Evolutionary conservation across 768 basidiomycete species (phyloP), one percentile per base, ranked within the genome.

Genomic region (Phanerochaete sordida): DNA sequence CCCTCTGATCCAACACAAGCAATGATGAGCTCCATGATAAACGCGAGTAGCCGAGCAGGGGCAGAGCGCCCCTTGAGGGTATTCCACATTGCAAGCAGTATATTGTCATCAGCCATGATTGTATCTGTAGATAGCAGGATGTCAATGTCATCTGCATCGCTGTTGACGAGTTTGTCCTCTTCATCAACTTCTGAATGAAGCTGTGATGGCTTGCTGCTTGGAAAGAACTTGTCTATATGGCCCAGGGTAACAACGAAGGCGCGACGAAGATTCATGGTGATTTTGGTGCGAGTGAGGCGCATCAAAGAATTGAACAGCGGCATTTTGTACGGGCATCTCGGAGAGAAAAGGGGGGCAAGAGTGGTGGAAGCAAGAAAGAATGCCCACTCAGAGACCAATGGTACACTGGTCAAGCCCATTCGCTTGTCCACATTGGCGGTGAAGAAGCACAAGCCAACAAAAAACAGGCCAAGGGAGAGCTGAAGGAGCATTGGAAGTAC

Each of bases 321-420:
- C 7, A 30, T 54, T 27, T 60, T 60, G 58, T 54, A 60, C 6
- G 58, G 51, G 33, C 58, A 60, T 30, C 58, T 35, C 5, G 58
- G 39, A 8, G 50, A 46, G 15, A 60, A 47, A 2, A 35, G n/a
- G 4, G 58, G 58, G 13, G 58, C 58, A 13, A 54, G n/a, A 12
- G 58, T 35, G 7, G 39, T 46, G 3, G 39, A 9, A 24, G 44
- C 16, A 15, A 56, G 44, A 39, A 56, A 46, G 13, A 44, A 28
- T 2, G 54, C 54, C 54, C 54, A 56, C 3, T 2, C 54, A 9
- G 37, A 26, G 9, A 45, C 54, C 8, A 56, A 39, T 3, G 54
- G 54, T 5, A 56, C 15, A 16, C 2, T 8, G 2, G 39, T 44
- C 2, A 15, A 16, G 3, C n/a, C 39, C 11, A 56, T 45, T 12